These are phyloP conservation scores for Ceratopteris richardii DNA, from an alignment of 75 land plant species.

Conservation along the genomic window DNA sequence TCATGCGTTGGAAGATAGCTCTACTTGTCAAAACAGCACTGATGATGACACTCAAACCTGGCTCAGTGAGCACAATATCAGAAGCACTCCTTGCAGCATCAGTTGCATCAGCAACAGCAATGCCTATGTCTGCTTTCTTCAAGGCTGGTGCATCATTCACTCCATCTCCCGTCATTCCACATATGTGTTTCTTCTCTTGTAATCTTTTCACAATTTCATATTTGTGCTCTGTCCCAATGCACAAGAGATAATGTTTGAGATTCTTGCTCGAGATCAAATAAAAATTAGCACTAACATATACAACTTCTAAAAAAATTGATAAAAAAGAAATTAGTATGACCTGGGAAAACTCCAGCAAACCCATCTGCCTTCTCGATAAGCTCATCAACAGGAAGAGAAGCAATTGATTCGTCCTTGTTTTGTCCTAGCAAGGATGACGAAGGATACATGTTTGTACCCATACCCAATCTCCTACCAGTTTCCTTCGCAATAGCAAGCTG, in stretches of 20 bases:
- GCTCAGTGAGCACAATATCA: too few relatives aligned
- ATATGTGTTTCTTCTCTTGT: conserved; percentile 68
- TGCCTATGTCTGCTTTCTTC: too few relatives aligned
- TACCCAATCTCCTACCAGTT: conserved; percentile 69
- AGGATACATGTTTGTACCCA: conserved; percentile 74
- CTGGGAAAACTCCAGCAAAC: conserved; percentile 72
- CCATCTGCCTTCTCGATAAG: too few relatives aligned
- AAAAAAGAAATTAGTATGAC: too few relatives aligned
- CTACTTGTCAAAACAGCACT: too few relatives aligned
- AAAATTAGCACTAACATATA: too few relatives aligned
- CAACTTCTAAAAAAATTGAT: too few relatives aligned
- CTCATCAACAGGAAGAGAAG: too few relatives aligned
- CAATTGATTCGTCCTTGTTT: conserved; percentile 20
- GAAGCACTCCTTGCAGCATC: too few relatives aligned
- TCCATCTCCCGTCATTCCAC: conserved; percentile 84
- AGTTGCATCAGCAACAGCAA: too few relatives aligned
- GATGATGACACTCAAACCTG: too few relatives aligned
- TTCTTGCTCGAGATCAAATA: neutral
- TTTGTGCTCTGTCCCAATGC: conserved; percentile 46
- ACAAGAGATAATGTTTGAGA: neutral
- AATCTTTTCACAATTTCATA: conserved; percentile 57
- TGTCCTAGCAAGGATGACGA: conserved; percentile 43
- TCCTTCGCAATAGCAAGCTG: conserved; percentile 76
- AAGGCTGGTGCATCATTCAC: conserved; percentile 72
- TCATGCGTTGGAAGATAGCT: conserved; percentile 47